A percentile compares a stretch with the other conserved stretches of the same genome.
Conservation (phyloP, 1,139 yeast species). For the Suhomyces coccinellae region DNA sequence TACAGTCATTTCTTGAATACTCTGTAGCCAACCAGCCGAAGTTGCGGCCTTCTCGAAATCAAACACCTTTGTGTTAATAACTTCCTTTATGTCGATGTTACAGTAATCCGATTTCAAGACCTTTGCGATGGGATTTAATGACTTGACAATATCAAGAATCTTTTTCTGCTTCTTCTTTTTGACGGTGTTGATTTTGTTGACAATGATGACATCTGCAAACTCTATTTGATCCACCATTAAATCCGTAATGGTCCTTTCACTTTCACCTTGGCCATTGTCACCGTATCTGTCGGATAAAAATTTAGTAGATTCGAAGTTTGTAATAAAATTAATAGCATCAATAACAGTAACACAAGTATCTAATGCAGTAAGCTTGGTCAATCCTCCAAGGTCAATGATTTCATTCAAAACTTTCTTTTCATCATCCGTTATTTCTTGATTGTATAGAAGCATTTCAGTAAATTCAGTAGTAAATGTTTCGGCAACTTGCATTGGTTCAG, state of each 20-base stretch:
- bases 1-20: slow-evolving; percentile 39
- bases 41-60: slow-evolving; percentile 43
- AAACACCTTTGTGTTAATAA: slow-evolving; percentile 35
- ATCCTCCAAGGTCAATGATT: slow-evolving; percentile 38
- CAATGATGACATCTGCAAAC: slow-evolving; percentile 43
- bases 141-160: slow-evolving; percentile 29
- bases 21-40: slow-evolving; percentile 50
- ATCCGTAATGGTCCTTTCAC: slow-evolving; percentile 46
- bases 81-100: slow-evolving; percentile 33
- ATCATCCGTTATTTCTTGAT: slow-evolving; percentile 19
- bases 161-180: slow-evolving; percentile 22
- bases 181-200: slow-evolving; percentile 37
- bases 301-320: slow-evolving; percentile 44
- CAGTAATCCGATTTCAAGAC: slow-evolving; percentile 35
- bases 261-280: slow-evolving; percentile 37
- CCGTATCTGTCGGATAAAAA: slow-evolving; percentile 43
- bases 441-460: slow-evolving; percentile 27
- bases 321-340: slow-evolving; percentile 40
- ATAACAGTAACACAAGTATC: slow-evolving; percentile 51
- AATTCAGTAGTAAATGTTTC: slow-evolving; percentile 48
- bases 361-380: slow-evolving; percentile 35
- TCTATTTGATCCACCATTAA: slow-evolving; percentile 49
- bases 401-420: slow-evolving; percentile 29
- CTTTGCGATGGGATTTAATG: slow-evolving; percentile 44
- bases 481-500: slow-evolving; percentile 53